Percentiles rank a stretch among this genome's conserved stretches.
Evolutionary conservation across 139 green algal genomes (phyloP).

Genomic region (Chloropicon primus): DNA sequence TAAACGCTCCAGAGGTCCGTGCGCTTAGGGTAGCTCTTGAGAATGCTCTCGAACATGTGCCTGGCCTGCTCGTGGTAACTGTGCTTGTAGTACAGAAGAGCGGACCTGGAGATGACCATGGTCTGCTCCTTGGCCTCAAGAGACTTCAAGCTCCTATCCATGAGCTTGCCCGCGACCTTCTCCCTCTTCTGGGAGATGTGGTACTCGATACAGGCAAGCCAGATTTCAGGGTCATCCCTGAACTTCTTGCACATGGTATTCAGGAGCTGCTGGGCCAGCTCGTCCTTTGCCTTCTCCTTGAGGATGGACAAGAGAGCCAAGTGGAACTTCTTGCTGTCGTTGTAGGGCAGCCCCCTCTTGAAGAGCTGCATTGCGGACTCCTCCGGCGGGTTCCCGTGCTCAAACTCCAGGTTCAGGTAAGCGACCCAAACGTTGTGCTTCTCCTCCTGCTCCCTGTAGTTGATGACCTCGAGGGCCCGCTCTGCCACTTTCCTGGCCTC

Average conservation of each 20-base stretch:
- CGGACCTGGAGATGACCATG: neutral
- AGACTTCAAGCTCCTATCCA: constrained; percentile 41
- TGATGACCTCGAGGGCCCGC: constrained; percentile 69
- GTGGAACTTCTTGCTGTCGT: constrained; percentile 71
- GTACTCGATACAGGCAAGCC: constrained; percentile 24
- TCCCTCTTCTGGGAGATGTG: constrained; percentile 25
- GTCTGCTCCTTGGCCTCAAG: neutral
- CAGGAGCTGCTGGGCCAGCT: constrained; percentile 38
- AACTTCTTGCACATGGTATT: constrained; percentile 66
- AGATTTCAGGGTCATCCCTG: constrained; percentile 55
- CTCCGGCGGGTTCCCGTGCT: constrained; percentile 55
- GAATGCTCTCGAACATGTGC: constrained; percentile 70
- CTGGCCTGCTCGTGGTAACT: neutral
- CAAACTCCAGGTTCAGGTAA: constrained; percentile 84
- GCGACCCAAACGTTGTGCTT: constrained; percentile 95
- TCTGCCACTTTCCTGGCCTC: constrained; percentile 62
- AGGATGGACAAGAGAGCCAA: constrained; percentile 51
- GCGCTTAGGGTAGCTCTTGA: constrained; percentile 82
- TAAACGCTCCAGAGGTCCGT: constrained; percentile 94
- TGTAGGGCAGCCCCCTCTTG: constrained; percentile 52
- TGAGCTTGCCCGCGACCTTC: constrained; percentile 24
- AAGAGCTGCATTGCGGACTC: constrained; percentile 67
- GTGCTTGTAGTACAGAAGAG: neutral
- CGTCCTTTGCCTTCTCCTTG: constrained; percentile 31
- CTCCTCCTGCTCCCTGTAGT: constrained; percentile 65